phyloP scores from a whole-genome alignment of 495 filamentous ascomycete species.

The Neurospora hispaniola region DNA sequence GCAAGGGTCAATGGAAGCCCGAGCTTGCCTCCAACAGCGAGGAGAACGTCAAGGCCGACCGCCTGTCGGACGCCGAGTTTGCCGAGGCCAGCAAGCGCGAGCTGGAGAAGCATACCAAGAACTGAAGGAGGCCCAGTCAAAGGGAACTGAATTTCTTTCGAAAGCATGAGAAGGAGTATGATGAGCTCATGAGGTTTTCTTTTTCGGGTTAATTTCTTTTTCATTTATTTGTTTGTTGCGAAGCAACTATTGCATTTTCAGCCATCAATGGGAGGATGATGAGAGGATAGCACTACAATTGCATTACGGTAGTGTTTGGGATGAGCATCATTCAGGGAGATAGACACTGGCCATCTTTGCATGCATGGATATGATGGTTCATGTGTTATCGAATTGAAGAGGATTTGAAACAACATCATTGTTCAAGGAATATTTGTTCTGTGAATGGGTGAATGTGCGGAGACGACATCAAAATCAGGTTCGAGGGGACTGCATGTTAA shows the following conservation, averaged over 20 bases:
- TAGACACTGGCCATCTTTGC: background rate
- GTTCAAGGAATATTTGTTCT: background rate
- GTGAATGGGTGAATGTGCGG: background rate
- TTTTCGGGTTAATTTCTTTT: background rate
- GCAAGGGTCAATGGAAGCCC: slow-evolving; percentile 70
- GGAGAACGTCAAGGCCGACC: slow-evolving; percentile 54
- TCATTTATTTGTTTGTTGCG: background rate
- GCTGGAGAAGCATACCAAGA: slow-evolving; percentile 40
- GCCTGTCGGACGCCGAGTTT: slow-evolving; percentile 8
- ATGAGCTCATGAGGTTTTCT: too few species aligned
- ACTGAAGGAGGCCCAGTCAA: too few species aligned
- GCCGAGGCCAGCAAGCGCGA: slow-evolving; percentile 26
- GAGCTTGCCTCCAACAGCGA: slow-evolving; percentile 74
- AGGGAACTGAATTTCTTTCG: too few species aligned
- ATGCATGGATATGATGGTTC: background rate
- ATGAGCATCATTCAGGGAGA: background rate
- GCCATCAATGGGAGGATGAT: background rate
- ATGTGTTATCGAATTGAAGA: background rate
- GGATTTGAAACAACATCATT: background rate
- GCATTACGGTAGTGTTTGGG: background rate
- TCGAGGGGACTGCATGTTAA: background rate
- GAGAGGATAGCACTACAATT: background rate
- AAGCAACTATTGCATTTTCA: background rate
- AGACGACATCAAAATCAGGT: too few species aligned
- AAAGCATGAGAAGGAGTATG: too few species aligned